Base-by-base conservation (phyloP, 345 rosid species). In the Adansonia digitata region DNA sequence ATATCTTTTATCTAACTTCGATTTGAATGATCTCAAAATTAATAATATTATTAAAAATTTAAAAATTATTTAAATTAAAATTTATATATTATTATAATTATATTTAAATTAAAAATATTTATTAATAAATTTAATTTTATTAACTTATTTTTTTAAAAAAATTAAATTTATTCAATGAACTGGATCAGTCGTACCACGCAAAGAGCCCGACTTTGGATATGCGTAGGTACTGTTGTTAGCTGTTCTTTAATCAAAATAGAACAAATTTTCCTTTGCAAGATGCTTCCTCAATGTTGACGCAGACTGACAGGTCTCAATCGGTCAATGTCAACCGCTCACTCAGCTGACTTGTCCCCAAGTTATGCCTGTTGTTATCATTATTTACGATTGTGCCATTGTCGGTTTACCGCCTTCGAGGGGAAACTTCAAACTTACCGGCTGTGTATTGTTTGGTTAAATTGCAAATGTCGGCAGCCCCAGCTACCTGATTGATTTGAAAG, bases 381-480 rank as follows among this genome's bases (percentile, higher is more conserved):
- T 40, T 73, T 18, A 59, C 51, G 53, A 40, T 0, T 13, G 1
- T 43, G 68, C 68, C 45, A 59, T 20, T 73, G 51, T 66, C 75
- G 24, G 40, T 72, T 52, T 18, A 61, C 24, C 42, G 42, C 66
- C 24, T 34, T 31, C 66, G 15, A 34, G 40, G 65, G n/a, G 7
- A 60, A 39, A 18, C 17, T 11, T n/a, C 24, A 46, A 26, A 49
- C 31, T 48, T 17, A 48, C 24, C 24, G 27, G 43, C 17, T 31
- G 0, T 12, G 7, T 66, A 4, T 71, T 71, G 27, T 31, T 49
- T 31, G 45, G 39, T 72, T 20, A 17, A 22, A 39, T 5, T 8
- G 76, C 48, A 56, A 75, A 75, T 40, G 77, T 55, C 69, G 10
- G 73, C 52, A 2, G 27, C 62, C 68, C 68, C 14, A 43, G 27